Conservation (phyloP, 305 asterid genomes). For the Solanum hybrid region DNA sequence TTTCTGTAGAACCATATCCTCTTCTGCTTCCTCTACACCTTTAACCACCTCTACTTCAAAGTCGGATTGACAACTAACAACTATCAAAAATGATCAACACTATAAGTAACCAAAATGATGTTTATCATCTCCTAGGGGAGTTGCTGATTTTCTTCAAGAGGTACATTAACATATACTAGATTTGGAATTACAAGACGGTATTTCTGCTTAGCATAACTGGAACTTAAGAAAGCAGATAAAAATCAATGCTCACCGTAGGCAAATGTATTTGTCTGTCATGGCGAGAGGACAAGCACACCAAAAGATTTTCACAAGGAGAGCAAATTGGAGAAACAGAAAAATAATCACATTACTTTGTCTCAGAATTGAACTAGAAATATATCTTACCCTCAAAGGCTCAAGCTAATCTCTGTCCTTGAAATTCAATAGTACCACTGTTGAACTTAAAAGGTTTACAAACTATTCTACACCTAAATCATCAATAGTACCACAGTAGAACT, state of each 20-base stretch:
- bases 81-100: not conserved
- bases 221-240: not conserved
- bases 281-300: not conserved
- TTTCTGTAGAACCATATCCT: not conserved
- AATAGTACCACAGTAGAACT: not conserved
- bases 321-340: not conserved
- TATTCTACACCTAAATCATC: not conserved
- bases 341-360: not conserved
- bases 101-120: not conserved
- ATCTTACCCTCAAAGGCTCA: not conserved
- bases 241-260: not conserved
- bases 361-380: not conserved
- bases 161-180: not conserved
- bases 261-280: not conserved
- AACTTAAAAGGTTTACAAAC: not conserved
- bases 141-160: not conserved
- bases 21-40: not conserved
- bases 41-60: not conserved
- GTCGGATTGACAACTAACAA: not conserved
- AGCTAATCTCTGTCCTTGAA: not conserved
- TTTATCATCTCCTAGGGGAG: not conserved
- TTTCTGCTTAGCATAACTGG: not conserved
- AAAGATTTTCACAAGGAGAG: not conserved
- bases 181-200: not conserved
- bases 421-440: not conserved